These are phyloP conservation scores for Boletus tomentosulus DNA, from an alignment of 768 basidiomycete species.

Conservation along the genomic window DNA sequence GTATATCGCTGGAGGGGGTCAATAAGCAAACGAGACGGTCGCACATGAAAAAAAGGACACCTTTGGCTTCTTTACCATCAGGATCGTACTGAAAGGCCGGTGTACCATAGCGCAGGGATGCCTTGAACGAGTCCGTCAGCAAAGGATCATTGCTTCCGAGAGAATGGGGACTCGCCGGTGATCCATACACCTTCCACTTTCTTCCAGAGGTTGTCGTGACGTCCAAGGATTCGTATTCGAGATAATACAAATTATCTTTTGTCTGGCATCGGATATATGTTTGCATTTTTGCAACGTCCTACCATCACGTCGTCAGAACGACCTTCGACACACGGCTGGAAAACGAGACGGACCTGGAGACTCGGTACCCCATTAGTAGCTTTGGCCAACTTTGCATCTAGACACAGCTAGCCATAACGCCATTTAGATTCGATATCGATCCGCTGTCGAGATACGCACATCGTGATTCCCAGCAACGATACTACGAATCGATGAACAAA, in stretches of 20 bases:
- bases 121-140: slow-evolving; percentile 28
- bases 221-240: slow-evolving; percentile 45
- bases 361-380: slow-evolving; percentile 3
- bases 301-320: slow-evolving; percentile 5
- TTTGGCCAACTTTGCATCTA: slow-evolving; percentile 19
- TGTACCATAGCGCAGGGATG: slow-evolving; percentile 36
- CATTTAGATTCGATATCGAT: background rate
- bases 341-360: slow-evolving; percentile 11
- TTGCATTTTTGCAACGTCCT: slow-evolving; percentile 20
- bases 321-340: background rate
- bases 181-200: slow-evolving; percentile 62
- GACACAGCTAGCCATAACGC: slow-evolving; percentile 20
- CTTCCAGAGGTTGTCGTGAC: slow-evolving; percentile 37
- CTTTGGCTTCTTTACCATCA: slow-evolving; percentile 31
- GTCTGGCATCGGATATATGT: slow-evolving; percentile 28
- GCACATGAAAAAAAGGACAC: slow-evolving; percentile 22
- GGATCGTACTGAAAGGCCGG: slow-evolving; percentile 52
- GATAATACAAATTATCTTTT: slow-evolving; percentile 41
- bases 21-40: background rate
- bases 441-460: slow-evolving; percentile 23
- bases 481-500: slow-evolving; percentile 28
- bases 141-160: background rate
- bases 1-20: slow-evolving; percentile 36
- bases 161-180: slow-evolving; percentile 45
- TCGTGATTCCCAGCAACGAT: slow-evolving; percentile 76